Base-by-base conservation (phyloP, 441 rosid species). In the Aleurites moluccanus region DNA sequence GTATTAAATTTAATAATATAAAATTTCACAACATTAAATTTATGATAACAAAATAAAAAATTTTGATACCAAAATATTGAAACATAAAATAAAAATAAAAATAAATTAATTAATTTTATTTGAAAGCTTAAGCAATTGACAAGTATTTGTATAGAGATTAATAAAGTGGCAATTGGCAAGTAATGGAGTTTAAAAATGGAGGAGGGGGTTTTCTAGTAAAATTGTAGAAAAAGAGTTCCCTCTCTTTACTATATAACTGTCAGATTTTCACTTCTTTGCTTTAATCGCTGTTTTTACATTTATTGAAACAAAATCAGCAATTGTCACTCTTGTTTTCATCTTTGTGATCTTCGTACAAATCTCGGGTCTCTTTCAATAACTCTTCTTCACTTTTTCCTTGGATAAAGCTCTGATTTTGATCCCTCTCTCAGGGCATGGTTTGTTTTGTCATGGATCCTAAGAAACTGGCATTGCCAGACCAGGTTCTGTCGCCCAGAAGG, bases 381-480 rank as follows among this genome's bases (percentile, higher is more conserved):
- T 42, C 14, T 52, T 72, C 23, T 35, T 64, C 59, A 52, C 64
- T 52, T 55, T 56, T 73, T 20, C 45, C 64, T 65, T 25, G 0
- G 4, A 10, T 23, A 13, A 27, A 50, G 56, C 56, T 50, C 21
- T 27, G 6, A 16, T 47, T 23, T 52, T 52, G 56, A 52, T 52
- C n/a, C 8, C 25, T 38, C 25, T 38, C 3, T 59, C 60, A n/a
- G 60, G 23, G 16, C 30, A 28, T 44, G 55, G 38, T 42, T 38
- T 15, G 5, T 55, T 42, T 13, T 20, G 10, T 60, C 2, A 88
- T 88, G 97, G 90, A 87, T 62, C 62, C 85, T 15, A 85, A 67
- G 74, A 85, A 85, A 50, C 66, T 64, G 35, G 21, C 72, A 28
- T 85, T 85, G 69, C 64, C 89, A 10, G 91, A 88, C 76, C 89